These are phyloP conservation scores for Cystofilobasidium ferigula DNA, from an alignment of 768 basidiomycete species.

Conservation along the genomic window DNA sequence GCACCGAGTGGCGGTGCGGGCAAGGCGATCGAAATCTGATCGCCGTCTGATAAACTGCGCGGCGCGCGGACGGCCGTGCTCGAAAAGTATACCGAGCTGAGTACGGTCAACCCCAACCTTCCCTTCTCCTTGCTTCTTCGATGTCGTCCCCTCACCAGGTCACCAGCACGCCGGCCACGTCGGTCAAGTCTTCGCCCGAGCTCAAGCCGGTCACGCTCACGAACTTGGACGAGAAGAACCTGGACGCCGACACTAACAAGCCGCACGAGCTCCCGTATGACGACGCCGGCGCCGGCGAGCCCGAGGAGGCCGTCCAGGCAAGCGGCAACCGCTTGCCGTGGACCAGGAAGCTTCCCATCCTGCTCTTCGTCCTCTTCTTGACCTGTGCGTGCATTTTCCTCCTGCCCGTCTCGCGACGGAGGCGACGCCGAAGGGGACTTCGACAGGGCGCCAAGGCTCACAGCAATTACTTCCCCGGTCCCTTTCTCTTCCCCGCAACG, in stretches of 20 bases:
- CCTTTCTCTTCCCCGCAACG: not conserved
- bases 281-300: not conserved
- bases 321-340: constrained; percentile 2
- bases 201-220: not conserved
- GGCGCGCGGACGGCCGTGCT: too few relatives aligned
- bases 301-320: not conserved
- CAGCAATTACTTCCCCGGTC: too few relatives aligned
- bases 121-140: too few relatives aligned
- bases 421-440: too few relatives aligned
- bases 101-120: too few relatives aligned
- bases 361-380: not conserved
- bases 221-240: not conserved
- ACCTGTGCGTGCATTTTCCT: constrained; percentile 1
- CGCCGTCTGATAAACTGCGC: too few relatives aligned
- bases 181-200: not conserved
- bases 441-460: too few relatives aligned
- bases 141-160: too few relatives aligned
- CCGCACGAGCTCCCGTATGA: not conserved
- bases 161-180: not conserved
- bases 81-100: too few relatives aligned
- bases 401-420: too few relatives aligned
- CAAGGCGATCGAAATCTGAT: too few relatives aligned
- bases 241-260: not conserved
- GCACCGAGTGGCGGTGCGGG: too few relatives aligned
- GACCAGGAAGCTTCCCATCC: not conserved